Evolutionary conservation across 169 alveolate species (phyloP).

Genomic region (Toxoplasma gondii): DNA sequence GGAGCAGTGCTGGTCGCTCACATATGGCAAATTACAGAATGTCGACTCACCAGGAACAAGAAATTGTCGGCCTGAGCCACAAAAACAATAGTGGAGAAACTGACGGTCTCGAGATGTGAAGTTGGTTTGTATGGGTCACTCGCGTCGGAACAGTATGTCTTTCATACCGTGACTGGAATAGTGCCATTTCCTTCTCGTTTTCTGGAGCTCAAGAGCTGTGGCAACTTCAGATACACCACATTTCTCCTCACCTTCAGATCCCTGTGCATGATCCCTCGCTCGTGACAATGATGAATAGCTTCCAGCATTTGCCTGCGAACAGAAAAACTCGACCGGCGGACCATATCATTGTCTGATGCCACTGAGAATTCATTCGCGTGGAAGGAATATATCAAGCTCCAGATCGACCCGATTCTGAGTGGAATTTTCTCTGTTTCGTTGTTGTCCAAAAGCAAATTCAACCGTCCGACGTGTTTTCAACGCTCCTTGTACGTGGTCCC

Average conservation of each 20-base stretch:
- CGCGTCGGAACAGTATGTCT: too few relatives aligned
- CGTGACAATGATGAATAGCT: slow-evolving; percentile 8
- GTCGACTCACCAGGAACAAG: background rate
- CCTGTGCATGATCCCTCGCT: background rate
- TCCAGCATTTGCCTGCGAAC: background rate
- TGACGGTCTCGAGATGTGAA: background rate
- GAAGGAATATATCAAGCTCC: background rate
- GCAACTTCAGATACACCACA: background rate
- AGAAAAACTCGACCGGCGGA: background rate
- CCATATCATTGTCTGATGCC: background rate
- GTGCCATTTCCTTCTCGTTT: too few relatives aligned
- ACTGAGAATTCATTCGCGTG: background rate
- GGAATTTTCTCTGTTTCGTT: background rate
- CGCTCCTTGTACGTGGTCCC: too few relatives aligned
- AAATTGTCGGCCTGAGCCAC: background rate
- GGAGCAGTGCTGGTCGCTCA: too few relatives aligned
- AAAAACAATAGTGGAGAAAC: background rate
- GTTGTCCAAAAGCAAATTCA: background rate
- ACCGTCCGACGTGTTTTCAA: too few relatives aligned
- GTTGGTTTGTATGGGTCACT: background rate
- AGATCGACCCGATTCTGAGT: background rate
- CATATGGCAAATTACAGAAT: background rate
- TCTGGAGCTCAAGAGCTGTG: too few relatives aligned
- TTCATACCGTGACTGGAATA: too few relatives aligned
- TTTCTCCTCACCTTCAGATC: background rate